phyloP scores from a whole-genome alignment of 192 early-diverging fungal genomes.

The Coemansia sp. region DNA sequence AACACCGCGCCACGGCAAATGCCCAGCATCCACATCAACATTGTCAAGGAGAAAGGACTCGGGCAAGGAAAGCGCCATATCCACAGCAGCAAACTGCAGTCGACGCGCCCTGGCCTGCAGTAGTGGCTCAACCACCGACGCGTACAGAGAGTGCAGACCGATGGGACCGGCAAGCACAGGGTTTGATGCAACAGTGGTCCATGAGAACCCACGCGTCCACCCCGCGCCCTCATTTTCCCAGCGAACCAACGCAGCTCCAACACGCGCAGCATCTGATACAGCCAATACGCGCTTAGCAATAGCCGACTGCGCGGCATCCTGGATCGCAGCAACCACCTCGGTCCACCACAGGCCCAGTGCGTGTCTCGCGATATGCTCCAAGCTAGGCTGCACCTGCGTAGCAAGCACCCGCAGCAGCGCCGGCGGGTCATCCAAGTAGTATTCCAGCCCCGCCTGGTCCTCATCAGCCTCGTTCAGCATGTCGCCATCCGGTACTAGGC shows the following conservation, averaged over 20 bases:
- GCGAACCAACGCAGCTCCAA: slow-evolving; percentile 14
- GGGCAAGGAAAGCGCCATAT: slow-evolving; percentile 17
- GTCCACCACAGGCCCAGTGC: slow-evolving; percentile 42
- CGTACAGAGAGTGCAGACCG: slow-evolving; percentile 14
- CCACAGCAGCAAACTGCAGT: slow-evolving; percentile 20
- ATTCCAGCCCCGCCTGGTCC: slow-evolving; percentile 15
- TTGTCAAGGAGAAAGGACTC: slow-evolving; percentile 22
- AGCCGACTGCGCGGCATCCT: slow-evolving; percentile 10
- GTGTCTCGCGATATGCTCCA: slow-evolving; percentile 29
- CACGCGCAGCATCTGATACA: slow-evolving; percentile 27
- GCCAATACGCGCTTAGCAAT: slow-evolving; percentile 9
- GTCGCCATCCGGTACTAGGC: slow-evolving; percentile 7
- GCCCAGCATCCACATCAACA: slow-evolving; percentile 26
- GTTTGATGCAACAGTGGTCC: slow-evolving; percentile 13
- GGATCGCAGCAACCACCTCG: not conserved
- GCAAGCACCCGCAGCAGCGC: slow-evolving; percentile 27
- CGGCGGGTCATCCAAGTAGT: slow-evolving; percentile 15
- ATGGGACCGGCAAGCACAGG: slow-evolving; percentile 11
- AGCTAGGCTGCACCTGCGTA: slow-evolving; percentile 34
- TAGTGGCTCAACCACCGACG: slow-evolving; percentile 31
- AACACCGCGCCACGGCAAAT: slow-evolving; percentile 30
- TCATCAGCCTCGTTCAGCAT: slow-evolving; percentile 38
- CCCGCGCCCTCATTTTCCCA: slow-evolving; percentile 15
- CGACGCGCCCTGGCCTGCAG: slow-evolving; percentile 21
- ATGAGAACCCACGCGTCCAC: slow-evolving; percentile 25